Conservation (phyloP, 1,284 basidiomycete genomes). For the Somion occarium region DNA sequence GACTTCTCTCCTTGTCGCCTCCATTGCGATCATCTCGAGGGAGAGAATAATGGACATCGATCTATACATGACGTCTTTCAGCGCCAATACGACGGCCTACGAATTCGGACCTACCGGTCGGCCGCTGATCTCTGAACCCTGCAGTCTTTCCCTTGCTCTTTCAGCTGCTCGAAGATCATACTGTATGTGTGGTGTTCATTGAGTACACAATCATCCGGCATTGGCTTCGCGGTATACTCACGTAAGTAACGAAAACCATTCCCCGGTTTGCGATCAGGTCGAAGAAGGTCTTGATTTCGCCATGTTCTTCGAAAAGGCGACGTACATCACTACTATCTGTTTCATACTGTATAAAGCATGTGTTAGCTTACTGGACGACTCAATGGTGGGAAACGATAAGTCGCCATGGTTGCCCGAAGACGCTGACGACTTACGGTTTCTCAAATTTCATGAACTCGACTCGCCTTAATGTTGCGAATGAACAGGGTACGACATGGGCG, state of each 20-base stretch:
- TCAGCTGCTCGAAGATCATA: slow-evolving; percentile 91
- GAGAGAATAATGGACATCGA: slow-evolving; percentile 96
- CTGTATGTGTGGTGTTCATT: slow-evolving; percentile 42
- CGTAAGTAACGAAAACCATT: slow-evolving; percentile 97
- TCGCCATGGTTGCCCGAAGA: background rate
- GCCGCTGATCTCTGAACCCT: slow-evolving; percentile 80
- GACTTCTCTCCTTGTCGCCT: slow-evolving; percentile 84
- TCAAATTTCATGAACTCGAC: too few species aligned
- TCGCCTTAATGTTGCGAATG: slow-evolving; percentile 95
- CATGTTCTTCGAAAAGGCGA: slow-evolving; percentile 83
- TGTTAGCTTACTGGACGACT: background rate
- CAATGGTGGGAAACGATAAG: background rate
- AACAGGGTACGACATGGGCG: slow-evolving; percentile 94
- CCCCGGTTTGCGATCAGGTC: slow-evolving; percentile 91
- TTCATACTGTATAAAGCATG: slow-evolving; percentile 67
- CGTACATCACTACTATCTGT: slow-evolving; percentile 83
- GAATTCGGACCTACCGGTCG: slow-evolving; percentile 60
- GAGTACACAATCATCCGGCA: background rate
- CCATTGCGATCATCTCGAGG: slow-evolving; percentile 85
- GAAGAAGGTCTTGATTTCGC: slow-evolving; percentile 95
- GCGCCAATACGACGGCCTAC: background rate
- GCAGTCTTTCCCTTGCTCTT: slow-evolving; percentile 81
- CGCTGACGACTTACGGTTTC: too few species aligned
- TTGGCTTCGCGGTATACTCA: slow-evolving; percentile 41
- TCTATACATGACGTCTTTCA: slow-evolving; percentile 42